Conservation (phyloP, 2,329 filamentous ascomycete species). For the Lachnum nothofagi region DNA sequence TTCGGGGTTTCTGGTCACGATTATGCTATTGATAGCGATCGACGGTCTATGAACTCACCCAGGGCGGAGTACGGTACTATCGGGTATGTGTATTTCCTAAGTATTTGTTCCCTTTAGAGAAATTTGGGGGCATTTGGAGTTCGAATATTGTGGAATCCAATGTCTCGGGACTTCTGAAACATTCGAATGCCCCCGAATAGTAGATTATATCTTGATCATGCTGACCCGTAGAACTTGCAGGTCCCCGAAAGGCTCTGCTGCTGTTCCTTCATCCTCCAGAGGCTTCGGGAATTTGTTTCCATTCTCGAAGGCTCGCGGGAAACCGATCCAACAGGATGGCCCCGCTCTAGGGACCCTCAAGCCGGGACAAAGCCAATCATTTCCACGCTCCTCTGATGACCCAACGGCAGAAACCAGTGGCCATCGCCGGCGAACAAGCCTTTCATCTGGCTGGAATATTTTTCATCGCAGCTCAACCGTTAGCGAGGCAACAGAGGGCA, state of each 20-base stretch:
- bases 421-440: slow-evolving; percentile 51
- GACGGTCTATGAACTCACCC: slow-evolving; percentile 27
- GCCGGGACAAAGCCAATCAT: slow-evolving; percentile 68
- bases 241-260: slow-evolving; percentile 19
- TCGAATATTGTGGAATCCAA: too few species aligned
- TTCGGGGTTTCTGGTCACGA: slow-evolving; percentile 33
- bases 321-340: slow-evolving; percentile 55
- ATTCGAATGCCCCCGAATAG: too few species aligned
- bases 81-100: too few species aligned
- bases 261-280: slow-evolving; percentile 39
- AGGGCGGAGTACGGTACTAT: slow-evolving; percentile 28
- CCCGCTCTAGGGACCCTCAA: slow-evolving; percentile 66
- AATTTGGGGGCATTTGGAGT: too few species aligned
- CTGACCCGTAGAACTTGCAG: too few species aligned
- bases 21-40: slow-evolving; percentile 24
- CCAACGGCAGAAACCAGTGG: slow-evolving; percentile 48
- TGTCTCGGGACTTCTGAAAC: too few species aligned
- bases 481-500: slow-evolving; percentile 26
- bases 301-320: slow-evolving; percentile 56
- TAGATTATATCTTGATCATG: too few species aligned
- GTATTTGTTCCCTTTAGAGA: too few species aligned
- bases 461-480: slow-evolving; percentile 30
- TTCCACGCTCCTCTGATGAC: slow-evolving; percentile 60
- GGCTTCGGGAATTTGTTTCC: slow-evolving; percentile 51
- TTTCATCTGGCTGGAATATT: slow-evolving; percentile 50